Base-by-base conservation (phyloP, 2,329 filamentous ascomycete species). In the Colletotrichum horii region DNA sequence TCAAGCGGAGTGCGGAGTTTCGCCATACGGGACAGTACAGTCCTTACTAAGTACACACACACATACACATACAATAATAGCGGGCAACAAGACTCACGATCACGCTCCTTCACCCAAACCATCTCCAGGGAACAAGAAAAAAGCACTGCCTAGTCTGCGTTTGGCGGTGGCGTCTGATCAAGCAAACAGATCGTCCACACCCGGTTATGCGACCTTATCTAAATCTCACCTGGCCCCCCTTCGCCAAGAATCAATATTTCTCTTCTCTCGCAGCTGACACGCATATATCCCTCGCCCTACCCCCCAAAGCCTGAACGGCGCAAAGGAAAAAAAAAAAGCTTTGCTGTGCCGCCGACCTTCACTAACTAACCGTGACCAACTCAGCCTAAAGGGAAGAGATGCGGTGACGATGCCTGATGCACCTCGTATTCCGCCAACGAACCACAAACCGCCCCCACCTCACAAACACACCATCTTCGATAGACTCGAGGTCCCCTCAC, bases 11-110 rank as follows among this genome's bases (percentile, higher is more conserved):
- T 71, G 58, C 34, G 60, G 71, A 58, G 64, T 65, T 73, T 62
- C 14, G 73, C 64, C 73, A 73, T 64, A 73, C 28, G 26, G 30
- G 34, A 52, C 38, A 9, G 11, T 11, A 68, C 74, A 38, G 74
- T 76, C 74, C 64, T 76, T 74, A 72, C 70, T 60, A 52, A 52
- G 43, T 14, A 19, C 64, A 75, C 3, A 61, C 28, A 55, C 28
- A 22, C 16, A 28, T 38, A 60, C 66, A 52, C n/a, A 73, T 38
- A 61, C 32, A 34, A 52, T 69, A 26, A 34, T n/a, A 15, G 22
- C 58, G 32, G 14, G 7, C 16, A 58, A 32, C 32, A 12, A 38
- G 65, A 14, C 55, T 67, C 36, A 36, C 48, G 12, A 8, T 16
- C 12, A 73, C 69, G 19, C 32, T 75, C 69, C 56, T 64, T 75